phyloP scores from a whole-genome alignment of 2,329 filamentous ascomycete genomes.

The Drechslera avenae region DNA sequence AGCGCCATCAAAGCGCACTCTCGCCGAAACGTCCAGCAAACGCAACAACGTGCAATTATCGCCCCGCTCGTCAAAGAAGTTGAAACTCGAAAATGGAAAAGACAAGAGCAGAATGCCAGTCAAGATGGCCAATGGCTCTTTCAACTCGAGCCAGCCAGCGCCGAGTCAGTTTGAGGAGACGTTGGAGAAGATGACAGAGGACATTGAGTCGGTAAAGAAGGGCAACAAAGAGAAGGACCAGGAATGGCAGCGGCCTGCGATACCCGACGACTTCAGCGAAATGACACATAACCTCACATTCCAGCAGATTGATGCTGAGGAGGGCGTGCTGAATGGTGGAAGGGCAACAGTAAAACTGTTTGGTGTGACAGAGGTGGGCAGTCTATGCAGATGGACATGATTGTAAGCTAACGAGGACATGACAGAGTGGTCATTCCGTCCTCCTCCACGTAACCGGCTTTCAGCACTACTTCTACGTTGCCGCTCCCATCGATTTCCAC shows the following conservation, averaged over 20 bases:
- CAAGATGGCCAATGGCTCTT: constrained; percentile 64
- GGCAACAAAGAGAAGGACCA: constrained; percentile 93
- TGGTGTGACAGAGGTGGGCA: constrained; percentile 77
- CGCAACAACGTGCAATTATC: constrained; percentile 52
- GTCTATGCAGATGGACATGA: not conserved
- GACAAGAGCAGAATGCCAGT: constrained; percentile 66
- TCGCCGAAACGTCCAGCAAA: constrained; percentile 53
- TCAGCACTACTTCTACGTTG: constrained; percentile 93
- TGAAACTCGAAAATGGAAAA: constrained; percentile 72
- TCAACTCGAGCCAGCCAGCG: constrained; percentile 70
- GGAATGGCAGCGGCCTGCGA: constrained; percentile 75
- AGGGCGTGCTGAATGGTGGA: constrained; percentile 80
- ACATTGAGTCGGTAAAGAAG: constrained; percentile 82
- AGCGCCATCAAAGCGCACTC: constrained; percentile 53
- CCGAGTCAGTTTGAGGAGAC: constrained; percentile 97
- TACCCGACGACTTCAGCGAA: constrained; percentile 64
- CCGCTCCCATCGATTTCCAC: constrained; percentile 81
- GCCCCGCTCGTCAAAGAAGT: constrained; percentile 72
- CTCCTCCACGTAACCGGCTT: constrained; percentile 95
- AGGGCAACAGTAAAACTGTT: constrained; percentile 86
- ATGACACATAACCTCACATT: constrained; percentile 76
- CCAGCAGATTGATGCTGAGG: constrained; percentile 94
- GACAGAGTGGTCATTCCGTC: constrained; percentile 78
- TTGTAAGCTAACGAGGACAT: constrained; percentile 15
- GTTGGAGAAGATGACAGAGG: constrained; percentile 93